A percentile compares a stretch with the other conserved stretches of the same genome.
Conservation (phyloP, 805 yeast species). For the Starmerella sp. region DNA sequence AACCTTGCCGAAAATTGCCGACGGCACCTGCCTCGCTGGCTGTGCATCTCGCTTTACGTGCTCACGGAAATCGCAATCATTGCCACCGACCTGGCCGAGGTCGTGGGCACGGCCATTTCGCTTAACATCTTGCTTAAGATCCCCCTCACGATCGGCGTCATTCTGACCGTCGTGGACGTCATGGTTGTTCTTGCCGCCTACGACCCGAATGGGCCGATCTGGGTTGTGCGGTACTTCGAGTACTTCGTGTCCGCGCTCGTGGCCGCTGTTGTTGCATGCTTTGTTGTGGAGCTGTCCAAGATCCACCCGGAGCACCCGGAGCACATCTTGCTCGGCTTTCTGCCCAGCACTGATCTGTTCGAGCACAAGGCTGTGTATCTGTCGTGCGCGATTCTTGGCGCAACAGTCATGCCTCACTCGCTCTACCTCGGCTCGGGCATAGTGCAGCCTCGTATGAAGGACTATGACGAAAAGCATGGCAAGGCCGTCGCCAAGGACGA, state of each 20-base stretch:
- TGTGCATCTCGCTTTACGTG: conserved; percentile 51
- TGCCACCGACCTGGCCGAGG: conserved; percentile 90
- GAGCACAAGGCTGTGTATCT: conserved; percentile 60
- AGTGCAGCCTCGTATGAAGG: conserved; percentile 73
- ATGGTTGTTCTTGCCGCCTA: conserved; percentile 67
- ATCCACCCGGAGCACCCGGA: conserved; percentile 39
- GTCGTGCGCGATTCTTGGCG: conserved; percentile 78
- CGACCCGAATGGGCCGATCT: conserved; percentile 63
- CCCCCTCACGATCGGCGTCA: conserved; percentile 65
- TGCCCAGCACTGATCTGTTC: conserved; percentile 52
- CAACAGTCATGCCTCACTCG: conserved; percentile 93
- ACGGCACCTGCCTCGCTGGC: conserved; percentile 52
- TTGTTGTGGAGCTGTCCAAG: conserved; percentile 50
- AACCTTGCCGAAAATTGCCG: conserved; percentile 82
- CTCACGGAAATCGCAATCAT: conserved; percentile 80
- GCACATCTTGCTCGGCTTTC: conserved; percentile 51
- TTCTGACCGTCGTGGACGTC: conserved; percentile 73
- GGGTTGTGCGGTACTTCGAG: conserved; percentile 67
- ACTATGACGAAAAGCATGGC: conserved; percentile 53
- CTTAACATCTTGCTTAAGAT: conserved; percentile 63
- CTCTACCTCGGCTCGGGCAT: conserved; percentile 75
- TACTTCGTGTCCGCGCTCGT: conserved; percentile 61
- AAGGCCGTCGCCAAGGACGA: conserved; percentile 9
- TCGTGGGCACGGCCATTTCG: conserved; percentile 85
- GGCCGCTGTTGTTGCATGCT: conserved; percentile 62